Percentiles rank a stretch among this genome's conserved stretches.
These are phyloP conservation scores for Glonium stellatum DNA, from an alignment of 495 filamentous ascomycete species.

Conservation along the genomic window DNA sequence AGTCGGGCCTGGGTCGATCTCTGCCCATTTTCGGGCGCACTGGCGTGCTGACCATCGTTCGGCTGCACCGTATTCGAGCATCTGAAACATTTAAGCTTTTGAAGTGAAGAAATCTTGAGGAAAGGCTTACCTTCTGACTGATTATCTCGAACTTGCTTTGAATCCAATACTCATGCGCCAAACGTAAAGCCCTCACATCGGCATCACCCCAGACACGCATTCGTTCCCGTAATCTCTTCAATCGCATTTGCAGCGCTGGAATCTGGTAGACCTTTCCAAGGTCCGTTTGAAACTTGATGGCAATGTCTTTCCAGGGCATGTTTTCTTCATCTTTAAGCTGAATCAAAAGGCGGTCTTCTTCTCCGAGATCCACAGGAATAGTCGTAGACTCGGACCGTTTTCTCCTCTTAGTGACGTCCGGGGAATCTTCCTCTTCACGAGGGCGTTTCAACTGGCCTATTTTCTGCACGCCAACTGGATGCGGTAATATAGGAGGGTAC, in stretches of 20 bases:
- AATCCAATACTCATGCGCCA: conserved; percentile 42
- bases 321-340: conserved; percentile 61
- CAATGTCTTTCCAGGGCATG: conserved; percentile 63
- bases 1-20: conserved; percentile 34
- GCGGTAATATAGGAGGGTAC: conserved; percentile 33
- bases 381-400: conserved; percentile 31
- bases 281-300: conserved; percentile 53
- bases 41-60: conserved; percentile 40
- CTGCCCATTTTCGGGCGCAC: conserved; percentile 40
- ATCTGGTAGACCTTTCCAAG: conserved; percentile 60
- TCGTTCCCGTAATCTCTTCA: conserved; percentile 58
- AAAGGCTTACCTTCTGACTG: conserved; percentile 33
- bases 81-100: conserved; percentile 26
- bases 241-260: conserved; percentile 67
- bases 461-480: conserved; percentile 23
- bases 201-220: conserved; percentile 59
- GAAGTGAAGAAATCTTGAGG: neutral
- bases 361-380: conserved; percentile 38
- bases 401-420: conserved; percentile 23
- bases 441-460: conserved; percentile 25
- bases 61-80: conserved; percentile 36
- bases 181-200: conserved; percentile 43
- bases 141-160: conserved; percentile 43
- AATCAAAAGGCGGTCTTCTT: conserved; percentile 62
- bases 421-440: conserved; percentile 30